Evolutionary conservation across 768 basidiomycete species (phyloP), one percentile per base, ranked within the genome.

Genomic region (Termitomyces heimii): DNA sequence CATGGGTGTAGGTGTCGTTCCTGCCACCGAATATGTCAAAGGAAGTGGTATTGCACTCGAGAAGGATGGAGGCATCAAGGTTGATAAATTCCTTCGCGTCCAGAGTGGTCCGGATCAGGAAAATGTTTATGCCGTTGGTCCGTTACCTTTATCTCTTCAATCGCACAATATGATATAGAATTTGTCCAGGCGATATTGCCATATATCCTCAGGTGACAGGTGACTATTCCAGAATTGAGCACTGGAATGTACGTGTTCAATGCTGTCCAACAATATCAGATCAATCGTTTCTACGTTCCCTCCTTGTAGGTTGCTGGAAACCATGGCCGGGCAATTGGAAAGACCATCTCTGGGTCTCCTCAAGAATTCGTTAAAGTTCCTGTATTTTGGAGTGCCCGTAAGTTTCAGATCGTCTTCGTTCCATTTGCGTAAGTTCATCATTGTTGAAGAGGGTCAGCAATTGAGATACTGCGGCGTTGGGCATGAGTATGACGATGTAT

Each of bases 361-460:
- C 81, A 84, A 60, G 82, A 86, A n/a, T 93, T 88, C 70, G 77
- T 77, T 47, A 94, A 93, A 72, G 74, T 90, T 12, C 92, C 92
- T 0, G 73, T 93, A 37, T 95, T 95, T 75, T 95, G 94, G 94
- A 92, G 89, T 66, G 89, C 91, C 22, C 88, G 88, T 89, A 66
- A 55, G 88, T 81, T 9, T 53, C 1, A 40, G 6, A 31, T 9
- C 9, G 5, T 16, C 18, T 43, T 3, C 16, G 12, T 13, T 14
- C 24, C 16, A 51, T 20, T 31, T 63, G 26, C n/a, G 39, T 29
- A 12, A 22, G 12, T 26, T 35, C 50, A 48, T 53, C 39, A 8
- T 52, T 35, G 4, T 31, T 32, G 49, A 2, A 89, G 88, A 88
- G 82, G 92, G 93, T 35, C 86, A 88, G 66, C 89, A 94, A 65